Evolutionary conservation across 2,329 filamentous ascomycete genomes (phyloP).

Genomic region (Rhynchosporium secalis): DNA sequence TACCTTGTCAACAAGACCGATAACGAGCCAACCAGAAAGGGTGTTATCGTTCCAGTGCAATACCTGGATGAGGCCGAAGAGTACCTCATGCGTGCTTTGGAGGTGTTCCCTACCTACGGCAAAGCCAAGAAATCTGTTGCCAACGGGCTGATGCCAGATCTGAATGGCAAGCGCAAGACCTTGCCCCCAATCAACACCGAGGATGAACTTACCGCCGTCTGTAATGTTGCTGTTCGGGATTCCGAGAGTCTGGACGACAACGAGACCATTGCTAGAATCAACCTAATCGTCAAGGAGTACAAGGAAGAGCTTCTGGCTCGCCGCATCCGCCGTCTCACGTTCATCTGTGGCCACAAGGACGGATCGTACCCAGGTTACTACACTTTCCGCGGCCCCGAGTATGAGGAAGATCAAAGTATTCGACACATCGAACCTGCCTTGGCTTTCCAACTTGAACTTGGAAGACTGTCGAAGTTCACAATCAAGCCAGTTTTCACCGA

Average conservation of each 20-base stretch:
- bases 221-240: conserved; percentile 90
- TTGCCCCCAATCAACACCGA: conserved; percentile 56
- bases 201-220: conserved; percentile 85
- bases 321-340: conserved; percentile 85
- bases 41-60: conserved; percentile 89
- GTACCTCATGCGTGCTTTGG: conserved; percentile 77
- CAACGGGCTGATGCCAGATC: conserved; percentile 66
- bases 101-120: conserved; percentile 67
- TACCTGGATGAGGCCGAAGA: conserved; percentile 96
- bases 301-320: conserved; percentile 81
- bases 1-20: conserved; percentile 75
- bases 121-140: conserved; percentile 56
- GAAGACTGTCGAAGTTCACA: conserved; percentile 91
- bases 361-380: conserved; percentile 96
- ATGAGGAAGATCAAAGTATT: conserved; percentile 90
- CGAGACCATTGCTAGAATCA: conserved; percentile 75
- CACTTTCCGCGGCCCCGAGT: conserved; percentile 92
- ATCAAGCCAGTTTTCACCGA: conserved; percentile 98
- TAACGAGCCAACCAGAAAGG: conserved; percentile 80
- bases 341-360: conserved; percentile 93
- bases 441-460: conserved; percentile 97
- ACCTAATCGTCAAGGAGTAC: conserved; percentile 73
- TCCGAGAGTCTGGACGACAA: conserved; percentile 80
- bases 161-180: conserved; percentile 70
- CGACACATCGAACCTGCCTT: conserved; percentile 95